Base-by-base conservation (phyloP, 2,329 filamentous ascomycete species). In the Colletotrichum melonis region DNA sequence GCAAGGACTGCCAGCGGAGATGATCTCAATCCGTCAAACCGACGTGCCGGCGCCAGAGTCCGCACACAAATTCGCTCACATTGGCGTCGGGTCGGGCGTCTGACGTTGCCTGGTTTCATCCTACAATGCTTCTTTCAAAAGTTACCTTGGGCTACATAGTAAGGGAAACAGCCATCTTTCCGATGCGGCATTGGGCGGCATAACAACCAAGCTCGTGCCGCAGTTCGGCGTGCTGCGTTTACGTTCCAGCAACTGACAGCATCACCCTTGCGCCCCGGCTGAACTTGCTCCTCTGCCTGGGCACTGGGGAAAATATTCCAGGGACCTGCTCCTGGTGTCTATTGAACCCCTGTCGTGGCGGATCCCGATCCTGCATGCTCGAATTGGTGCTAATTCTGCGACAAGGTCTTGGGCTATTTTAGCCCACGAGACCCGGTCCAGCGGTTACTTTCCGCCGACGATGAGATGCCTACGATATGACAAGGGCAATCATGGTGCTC, bases 11-110 rank as follows among this genome's bases (percentile, higher is more conserved):
- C 52, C 46, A 42, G 67, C 71, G 67, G 67, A 73, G 67, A 73
- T 73, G 60, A 73, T 73, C 67, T 30, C 67, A 73, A 70, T 70
- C 71, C 70, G 67, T 52, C 46, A 69, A 58, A 60, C 70, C 60
- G 70, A 70, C 59, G 69, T 73, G 56, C 59, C 46, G 66, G 60
- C 35, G 26, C 55, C 35, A 52, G 28, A 49, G 26, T n/a, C 24
- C 9, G 16, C 22, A 57, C 52, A 65, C 52, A 22, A 65, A 65
- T 57, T 57, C 19, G 32, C 63, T 65, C 32, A 30, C 32, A 9
- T 28, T 26, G 22, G 55, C 24, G 22, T 26, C 30, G 26, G 5
- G 22, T 26, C 30, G 26, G 8, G 22, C 49, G 52, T 55, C 30
- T 54, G 28, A 38, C 12, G 30, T 52, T 26, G 14, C 22, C 30